Base-by-base conservation (phyloP, 495 filamentous ascomycete genomes). In the Pyronema omphalodes region DNA sequence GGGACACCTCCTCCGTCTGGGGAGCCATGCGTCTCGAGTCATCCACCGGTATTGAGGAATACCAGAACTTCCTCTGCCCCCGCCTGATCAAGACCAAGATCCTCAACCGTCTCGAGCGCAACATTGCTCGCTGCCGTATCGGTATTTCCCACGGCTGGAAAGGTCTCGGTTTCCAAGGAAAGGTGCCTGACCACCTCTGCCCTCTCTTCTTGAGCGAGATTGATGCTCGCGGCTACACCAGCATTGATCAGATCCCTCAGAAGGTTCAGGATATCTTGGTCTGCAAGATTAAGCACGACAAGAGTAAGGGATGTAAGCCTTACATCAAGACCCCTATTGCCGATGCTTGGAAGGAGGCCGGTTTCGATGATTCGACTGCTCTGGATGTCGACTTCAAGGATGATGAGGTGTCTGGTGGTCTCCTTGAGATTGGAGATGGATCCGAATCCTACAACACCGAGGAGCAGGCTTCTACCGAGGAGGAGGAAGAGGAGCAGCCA, bases 251-350 rank as follows among this genome's bases (percentile, higher is more conserved):
- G 23, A 46, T 64, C n/a, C 43, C 54, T 2, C 54, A 63, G 29
- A 45, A 63, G 5, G 45, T 43, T 15, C 44, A 19, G 29, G 37
- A 18, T n/a, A 60, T 59, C 7, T 56, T 63, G 46, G 57, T 55
- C 52, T 64, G 61, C 45, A 64, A 64, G 49, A 60, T 64, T 9
- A 40, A 57, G 40, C 44, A 46, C 12, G 44, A 41, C 34, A 46
- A 19, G 37, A 59, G 36, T 11, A 36, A 48, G 40, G n/a, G 11
- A 23, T 62, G 60, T 48, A 56, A 60, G 39, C 29, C 49, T 23
- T 63, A 63, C 35, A 34, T 36, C 5, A 29, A 53, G 18, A 50
- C 39, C 18, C 53, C 53, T 4, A 55, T 63, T 39, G 56, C 55
- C n/a, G 52, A 35, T 6, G 54, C 57, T 23, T 63, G 61, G 61